Evolutionary conservation across 257 asterid species (phyloP).

Genomic region (Primulina huaijiensis): DNA sequence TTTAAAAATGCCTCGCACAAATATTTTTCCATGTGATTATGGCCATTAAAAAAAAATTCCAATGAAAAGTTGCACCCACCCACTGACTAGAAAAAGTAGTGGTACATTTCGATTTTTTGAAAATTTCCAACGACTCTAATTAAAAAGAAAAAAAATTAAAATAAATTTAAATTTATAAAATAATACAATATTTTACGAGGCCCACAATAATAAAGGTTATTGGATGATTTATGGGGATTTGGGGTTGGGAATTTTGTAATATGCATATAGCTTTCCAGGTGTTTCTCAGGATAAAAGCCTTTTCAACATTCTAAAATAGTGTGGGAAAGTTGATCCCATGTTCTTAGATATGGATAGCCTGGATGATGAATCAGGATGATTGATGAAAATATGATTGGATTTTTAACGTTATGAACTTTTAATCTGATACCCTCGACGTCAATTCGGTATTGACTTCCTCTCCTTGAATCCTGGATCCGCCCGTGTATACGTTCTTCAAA

Average conservation of each 20-base stretch:
- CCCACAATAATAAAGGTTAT: constrained; percentile 25
- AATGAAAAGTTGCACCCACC: constrained; percentile 25
- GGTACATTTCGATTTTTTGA: too few species aligned
- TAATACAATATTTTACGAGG: background rate
- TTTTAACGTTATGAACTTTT: too few species aligned
- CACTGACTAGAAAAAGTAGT: too few species aligned
- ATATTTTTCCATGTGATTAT: too few species aligned
- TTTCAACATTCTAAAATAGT: constrained; percentile 17
- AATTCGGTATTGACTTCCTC: too few species aligned
- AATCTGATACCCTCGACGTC: too few species aligned
- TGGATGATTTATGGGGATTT: constrained; percentile 22
- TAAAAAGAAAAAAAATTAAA: constrained; percentile 15
- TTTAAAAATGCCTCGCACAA: too few species aligned
- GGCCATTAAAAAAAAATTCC: constrained; percentile 3
- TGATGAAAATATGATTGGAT: too few species aligned
- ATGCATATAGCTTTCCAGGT: constrained; percentile 46
- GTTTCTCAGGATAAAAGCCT: constrained; percentile 30
- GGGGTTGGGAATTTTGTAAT: constrained; percentile 23
- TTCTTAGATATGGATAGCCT: background rate
- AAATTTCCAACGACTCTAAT: constrained; percentile 34
- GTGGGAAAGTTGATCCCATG: constrained; percentile 27
- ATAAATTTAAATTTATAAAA: constrained; percentile 11
- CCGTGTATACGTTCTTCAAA: too few species aligned
- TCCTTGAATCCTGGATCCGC: too few species aligned
- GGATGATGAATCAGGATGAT: too few species aligned